Conservation (phyloP, 2,329 filamentous ascomycete genomes). For the Phyllosticta citrichinensis region DNA sequence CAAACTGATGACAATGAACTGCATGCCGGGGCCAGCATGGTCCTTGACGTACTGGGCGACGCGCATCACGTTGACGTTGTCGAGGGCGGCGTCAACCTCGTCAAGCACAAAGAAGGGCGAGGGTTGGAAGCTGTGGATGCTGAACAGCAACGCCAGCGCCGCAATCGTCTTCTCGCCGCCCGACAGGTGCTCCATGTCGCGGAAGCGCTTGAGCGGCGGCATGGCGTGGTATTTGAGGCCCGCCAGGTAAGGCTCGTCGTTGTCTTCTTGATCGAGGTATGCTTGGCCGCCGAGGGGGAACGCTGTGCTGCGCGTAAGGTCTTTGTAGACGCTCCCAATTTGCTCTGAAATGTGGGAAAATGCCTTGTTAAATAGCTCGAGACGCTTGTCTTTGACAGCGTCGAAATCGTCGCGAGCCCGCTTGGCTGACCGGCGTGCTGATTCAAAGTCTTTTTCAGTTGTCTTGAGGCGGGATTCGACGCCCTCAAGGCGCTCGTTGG, state of each 20-base stretch:
- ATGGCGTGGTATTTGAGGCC: slow-evolving; percentile 98
- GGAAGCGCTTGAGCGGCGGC: slow-evolving; percentile 95
- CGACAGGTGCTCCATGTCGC: slow-evolving; percentile 97
- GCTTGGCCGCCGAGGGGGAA: slow-evolving; percentile 84
- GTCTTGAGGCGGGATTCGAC: slow-evolving; percentile 74
- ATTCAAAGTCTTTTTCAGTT: slow-evolving; percentile 82
- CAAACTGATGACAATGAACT: slow-evolving; percentile 95
- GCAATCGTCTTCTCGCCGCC: slow-evolving; percentile 99
- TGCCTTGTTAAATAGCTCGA: slow-evolving; percentile 88
- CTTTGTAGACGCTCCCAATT: slow-evolving; percentile 88
- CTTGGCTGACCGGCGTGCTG: slow-evolving; percentile 64
- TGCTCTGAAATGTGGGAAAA: slow-evolving; percentile 93
- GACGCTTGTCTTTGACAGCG: slow-evolving; percentile 68
- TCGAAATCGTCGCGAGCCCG: slow-evolving; percentile 76
- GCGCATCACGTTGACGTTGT: slow-evolving; percentile 92
- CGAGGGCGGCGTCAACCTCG: slow-evolving; percentile 95
- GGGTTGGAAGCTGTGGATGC: slow-evolving; percentile 92
- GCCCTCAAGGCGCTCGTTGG: slow-evolving; percentile 78
- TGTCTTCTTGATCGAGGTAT: slow-evolving; percentile 91
- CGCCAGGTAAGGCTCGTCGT: slow-evolving; percentile 89
- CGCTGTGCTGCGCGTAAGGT: slow-evolving; percentile 80
- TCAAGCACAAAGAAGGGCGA: slow-evolving; percentile 96
- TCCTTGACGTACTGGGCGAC: slow-evolving; percentile 94
- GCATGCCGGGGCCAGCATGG: slow-evolving; percentile 92
- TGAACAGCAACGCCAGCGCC: slow-evolving; percentile 88